Conservation (phyloP, 2,329 filamentous ascomycete genomes). For the Bipolaris bicolor region DNA sequence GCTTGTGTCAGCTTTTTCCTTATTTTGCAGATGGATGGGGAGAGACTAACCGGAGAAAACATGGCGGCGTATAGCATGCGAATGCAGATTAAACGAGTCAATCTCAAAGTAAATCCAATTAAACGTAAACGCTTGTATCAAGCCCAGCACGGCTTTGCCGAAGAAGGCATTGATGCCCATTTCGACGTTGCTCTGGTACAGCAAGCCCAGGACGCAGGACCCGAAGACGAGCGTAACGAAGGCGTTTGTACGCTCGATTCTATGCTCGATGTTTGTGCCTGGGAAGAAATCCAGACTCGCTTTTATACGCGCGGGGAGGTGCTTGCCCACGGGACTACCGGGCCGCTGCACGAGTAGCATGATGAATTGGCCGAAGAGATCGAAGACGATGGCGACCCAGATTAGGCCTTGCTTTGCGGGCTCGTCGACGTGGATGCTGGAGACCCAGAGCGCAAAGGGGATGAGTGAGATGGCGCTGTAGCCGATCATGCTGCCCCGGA, state of each 20-base stretch:
- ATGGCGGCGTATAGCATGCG: constrained; percentile 66
- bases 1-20: too few species aligned
- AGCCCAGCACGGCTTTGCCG: constrained; percentile 66
- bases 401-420: constrained; percentile 63
- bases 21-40: background rate
- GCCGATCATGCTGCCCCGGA: constrained; percentile 61
- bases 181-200: constrained; percentile 62
- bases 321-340: constrained; percentile 22
- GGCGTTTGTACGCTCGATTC: constrained; percentile 67
- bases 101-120: constrained; percentile 71
- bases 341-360: constrained; percentile 49
- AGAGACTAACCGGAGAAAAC: constrained; percentile 49
- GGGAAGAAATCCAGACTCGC: constrained; percentile 64
- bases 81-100: constrained; percentile 61
- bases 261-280: constrained; percentile 69
- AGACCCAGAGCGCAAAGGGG: constrained; percentile 65
- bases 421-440: constrained; percentile 62
- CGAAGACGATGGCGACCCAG: constrained; percentile 62
- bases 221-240: constrained; percentile 70
- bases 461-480: constrained; percentile 55
- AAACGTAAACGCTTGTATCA: constrained; percentile 64
- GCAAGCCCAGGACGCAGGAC: constrained; percentile 66
- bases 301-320: constrained; percentile 28
- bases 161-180: constrained; percentile 65
- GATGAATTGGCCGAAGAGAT: constrained; percentile 57